These are phyloP conservation scores for Maudiozyma turicensis DNA, from an alignment of 805 yeast genomes.

Conservation along the genomic window DNA sequence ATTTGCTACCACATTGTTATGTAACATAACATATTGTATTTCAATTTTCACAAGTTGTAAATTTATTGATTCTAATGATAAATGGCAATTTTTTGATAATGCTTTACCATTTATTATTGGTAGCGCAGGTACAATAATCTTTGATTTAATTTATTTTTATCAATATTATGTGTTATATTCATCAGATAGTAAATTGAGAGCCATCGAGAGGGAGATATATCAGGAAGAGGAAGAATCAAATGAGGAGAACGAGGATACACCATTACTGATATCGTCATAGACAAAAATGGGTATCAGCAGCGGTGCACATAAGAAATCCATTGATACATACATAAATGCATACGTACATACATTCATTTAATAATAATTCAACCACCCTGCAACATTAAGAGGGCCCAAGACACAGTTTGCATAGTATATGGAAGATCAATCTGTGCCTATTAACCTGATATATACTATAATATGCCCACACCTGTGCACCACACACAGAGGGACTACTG, in stretches of 20 bases:
- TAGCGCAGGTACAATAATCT: slow-evolving; percentile 72
- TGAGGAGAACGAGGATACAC: not conserved
- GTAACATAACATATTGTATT: slow-evolving; percentile 66
- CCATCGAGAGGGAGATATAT: slow-evolving; percentile 16
- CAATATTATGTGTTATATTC: slow-evolving; percentile 36
- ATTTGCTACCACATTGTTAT: slow-evolving; percentile 68
- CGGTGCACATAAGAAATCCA: too few species aligned
- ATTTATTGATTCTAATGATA: slow-evolving; percentile 33
- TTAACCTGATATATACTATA: too few species aligned
- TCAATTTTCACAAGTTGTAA: slow-evolving; percentile 63
- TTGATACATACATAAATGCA: too few species aligned
- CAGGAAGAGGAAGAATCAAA: not conserved
- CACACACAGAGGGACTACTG: too few species aligned
- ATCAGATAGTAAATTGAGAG: slow-evolving; percentile 22
- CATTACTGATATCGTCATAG: not conserved
- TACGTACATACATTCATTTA: too few species aligned
- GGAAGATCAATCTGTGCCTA: too few species aligned
- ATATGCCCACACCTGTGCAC: too few species aligned
- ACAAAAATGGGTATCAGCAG: too few species aligned
- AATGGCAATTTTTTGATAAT: slow-evolving; percentile 42
- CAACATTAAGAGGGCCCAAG: too few species aligned
- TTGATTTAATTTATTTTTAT: slow-evolving; percentile 63
- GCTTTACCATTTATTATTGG: slow-evolving; percentile 82
- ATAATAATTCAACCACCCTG: too few species aligned
- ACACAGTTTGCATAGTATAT: too few species aligned